Evolutionary conservation across 2,329 filamentous ascomycete genomes (phyloP).

Genomic region (Ilyonectria destructans): DNA sequence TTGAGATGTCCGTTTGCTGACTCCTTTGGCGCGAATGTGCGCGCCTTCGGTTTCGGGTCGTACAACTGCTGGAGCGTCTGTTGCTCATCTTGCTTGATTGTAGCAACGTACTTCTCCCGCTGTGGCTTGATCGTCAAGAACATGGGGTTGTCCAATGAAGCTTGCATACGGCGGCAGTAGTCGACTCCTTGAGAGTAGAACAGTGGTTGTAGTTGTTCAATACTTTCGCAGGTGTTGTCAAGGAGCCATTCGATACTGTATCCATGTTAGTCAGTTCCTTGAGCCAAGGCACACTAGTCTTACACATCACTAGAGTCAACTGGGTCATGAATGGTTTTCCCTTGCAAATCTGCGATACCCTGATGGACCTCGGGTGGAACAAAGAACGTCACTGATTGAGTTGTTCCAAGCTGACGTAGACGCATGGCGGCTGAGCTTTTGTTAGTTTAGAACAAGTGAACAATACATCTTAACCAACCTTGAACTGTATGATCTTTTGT

Average conservation of each 20-base stretch:
- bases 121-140: conserved; percentile 59
- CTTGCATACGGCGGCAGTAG: conserved; percentile 71
- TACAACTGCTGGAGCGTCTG: conserved; percentile 75
- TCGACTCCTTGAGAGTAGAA: conserved; percentile 74
- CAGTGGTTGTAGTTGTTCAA: conserved; percentile 72
- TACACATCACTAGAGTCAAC: conserved; percentile 54
- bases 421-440: conserved; percentile 71
- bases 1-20: conserved; percentile 35
- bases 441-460: conserved; percentile 3
- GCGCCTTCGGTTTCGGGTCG: conserved; percentile 51
- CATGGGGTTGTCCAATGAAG: conserved; percentile 59
- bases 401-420: conserved; percentile 69
- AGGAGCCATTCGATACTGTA: conserved; percentile 68
- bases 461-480: conserved; percentile 55
- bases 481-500: conserved; percentile 72
- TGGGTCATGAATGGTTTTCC: conserved; percentile 41
- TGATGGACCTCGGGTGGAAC: conserved; percentile 74
- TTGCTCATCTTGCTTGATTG: conserved; percentile 65
- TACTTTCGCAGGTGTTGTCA: conserved; percentile 73
- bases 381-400: conserved; percentile 70
- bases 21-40: conserved; percentile 25
- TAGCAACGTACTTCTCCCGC: conserved; percentile 53
- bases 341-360: conserved; percentile 68
- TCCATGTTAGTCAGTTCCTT: conserved; percentile 19
- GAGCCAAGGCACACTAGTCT: not conserved